Evolutionary conservation across 257 asterid genomes (phyloP).

Genomic region (Cinchona pubescens): DNA sequence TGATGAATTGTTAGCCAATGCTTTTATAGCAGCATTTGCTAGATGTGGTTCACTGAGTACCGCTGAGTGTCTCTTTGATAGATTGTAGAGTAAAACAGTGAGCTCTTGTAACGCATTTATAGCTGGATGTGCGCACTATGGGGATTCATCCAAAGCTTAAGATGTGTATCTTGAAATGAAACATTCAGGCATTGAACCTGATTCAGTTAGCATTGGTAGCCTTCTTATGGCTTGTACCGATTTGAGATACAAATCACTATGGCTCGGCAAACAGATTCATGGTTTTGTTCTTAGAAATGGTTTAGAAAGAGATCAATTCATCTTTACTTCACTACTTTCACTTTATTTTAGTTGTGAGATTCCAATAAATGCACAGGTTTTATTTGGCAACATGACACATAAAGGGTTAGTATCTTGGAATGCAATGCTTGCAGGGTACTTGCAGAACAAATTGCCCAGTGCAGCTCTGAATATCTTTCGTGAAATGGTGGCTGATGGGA

Average conservation of each 20-base stretch:
- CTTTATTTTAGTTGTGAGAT: slow-evolving; percentile 29
- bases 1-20: slow-evolving; percentile 24
- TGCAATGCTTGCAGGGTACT: slow-evolving; percentile 34
- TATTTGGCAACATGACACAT: slow-evolving; percentile 10
- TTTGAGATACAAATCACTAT: slow-evolving; percentile 20
- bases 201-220: slow-evolving; percentile 28
- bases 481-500: slow-evolving; percentile 19
- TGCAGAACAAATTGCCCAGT: slow-evolving; percentile 22
- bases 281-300: slow-evolving; percentile 30
- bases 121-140: slow-evolving; percentile 24
- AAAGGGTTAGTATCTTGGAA: slow-evolving; percentile 29
- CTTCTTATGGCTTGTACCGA: slow-evolving; percentile 27
- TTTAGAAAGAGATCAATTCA: slow-evolving; percentile 21
- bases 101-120: slow-evolving; percentile 36
- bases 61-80: slow-evolving; percentile 23
- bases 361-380: slow-evolving; percentile 16
- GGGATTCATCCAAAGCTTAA: slow-evolving; percentile 21
- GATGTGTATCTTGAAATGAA: slow-evolving; percentile 19
- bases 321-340: slow-evolving; percentile 28
- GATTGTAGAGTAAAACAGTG: slow-evolving; percentile 21
- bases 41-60: slow-evolving; percentile 26
- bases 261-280: slow-evolving; percentile 23
- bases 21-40: slow-evolving; percentile 30
- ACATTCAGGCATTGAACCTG: slow-evolving; percentile 26
- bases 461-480: slow-evolving; percentile 25